Conservation (phyloP, 768 basidiomycete species). For the Trametes elegans region DNA sequence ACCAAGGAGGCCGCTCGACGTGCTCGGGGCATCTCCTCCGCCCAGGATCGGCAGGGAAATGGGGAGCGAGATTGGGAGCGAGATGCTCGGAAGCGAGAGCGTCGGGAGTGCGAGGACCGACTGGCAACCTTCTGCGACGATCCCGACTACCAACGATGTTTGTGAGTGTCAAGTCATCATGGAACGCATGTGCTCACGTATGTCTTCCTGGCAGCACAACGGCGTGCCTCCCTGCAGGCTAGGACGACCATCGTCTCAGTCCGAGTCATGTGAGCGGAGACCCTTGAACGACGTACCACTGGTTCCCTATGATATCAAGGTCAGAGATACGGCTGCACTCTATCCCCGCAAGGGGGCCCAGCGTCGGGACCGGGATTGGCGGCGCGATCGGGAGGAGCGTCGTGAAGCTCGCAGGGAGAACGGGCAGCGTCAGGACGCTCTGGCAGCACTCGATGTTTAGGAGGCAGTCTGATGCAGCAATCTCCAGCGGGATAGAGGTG, state of each 20-base stretch:
- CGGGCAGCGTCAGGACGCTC: not conserved
- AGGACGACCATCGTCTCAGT: not conserved
- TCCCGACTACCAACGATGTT: not conserved
- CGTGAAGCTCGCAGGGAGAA: slow-evolving; percentile 1
- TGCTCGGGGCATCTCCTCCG: not conserved
- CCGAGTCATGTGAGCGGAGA: not conserved
- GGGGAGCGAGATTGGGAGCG: not conserved
- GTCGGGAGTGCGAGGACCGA: slow-evolving; percentile 1
- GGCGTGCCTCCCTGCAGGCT: slow-evolving; percentile 7
- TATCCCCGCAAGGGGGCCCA: slow-evolving; percentile 4
- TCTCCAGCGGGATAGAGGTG: too few relatives aligned
- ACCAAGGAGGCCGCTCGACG: not conserved
- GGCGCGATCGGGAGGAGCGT: not conserved
- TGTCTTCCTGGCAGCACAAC: slow-evolving; percentile 7
- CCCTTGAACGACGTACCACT: not conserved
- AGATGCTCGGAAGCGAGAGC: slow-evolving; percentile 1
- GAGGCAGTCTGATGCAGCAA: too few relatives aligned
- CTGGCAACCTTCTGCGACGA: slow-evolving; percentile 10
- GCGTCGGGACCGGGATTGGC: slow-evolving; percentile 10
- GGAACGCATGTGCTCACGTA: not conserved
- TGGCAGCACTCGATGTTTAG: too few relatives aligned
- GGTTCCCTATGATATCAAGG: slow-evolving; percentile 4
- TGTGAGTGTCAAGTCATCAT: not conserved
- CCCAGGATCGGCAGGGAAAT: not conserved
- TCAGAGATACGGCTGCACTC: not conserved